Evolutionary conservation across 257 asterid genomes (phyloP).

Genomic region (Capsicum rhomboideum): DNA sequence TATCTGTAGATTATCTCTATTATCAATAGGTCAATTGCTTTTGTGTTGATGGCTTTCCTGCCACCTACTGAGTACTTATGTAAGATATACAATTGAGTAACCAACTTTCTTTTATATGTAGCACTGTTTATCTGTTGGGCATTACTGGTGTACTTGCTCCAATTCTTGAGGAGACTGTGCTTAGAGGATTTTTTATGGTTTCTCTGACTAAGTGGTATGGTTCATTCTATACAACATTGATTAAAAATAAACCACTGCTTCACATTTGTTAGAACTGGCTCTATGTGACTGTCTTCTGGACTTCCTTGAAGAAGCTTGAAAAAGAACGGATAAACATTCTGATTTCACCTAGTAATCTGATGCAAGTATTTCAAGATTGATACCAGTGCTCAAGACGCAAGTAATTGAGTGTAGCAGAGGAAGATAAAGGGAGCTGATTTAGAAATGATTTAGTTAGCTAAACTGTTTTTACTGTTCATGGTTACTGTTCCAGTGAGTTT

Average conservation of each 20-base stretch:
- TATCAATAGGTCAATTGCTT: not conserved
- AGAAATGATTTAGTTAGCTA: too few relatives aligned
- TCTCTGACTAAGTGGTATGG: slow-evolving; percentile 82
- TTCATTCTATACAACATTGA: not conserved
- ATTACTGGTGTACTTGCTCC: slow-evolving; percentile 96
- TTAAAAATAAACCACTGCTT: not conserved
- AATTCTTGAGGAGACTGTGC: slow-evolving; percentile 88
- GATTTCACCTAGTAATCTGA: too few relatives aligned
- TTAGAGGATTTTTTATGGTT: slow-evolving; percentile 94
- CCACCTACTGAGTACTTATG: not conserved
- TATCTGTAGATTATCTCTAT: not conserved
- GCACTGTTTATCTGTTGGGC: slow-evolving; percentile 90
- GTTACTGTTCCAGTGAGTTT: too few relatives aligned
- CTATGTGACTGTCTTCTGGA: too few relatives aligned
- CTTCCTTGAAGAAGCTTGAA: too few relatives aligned
- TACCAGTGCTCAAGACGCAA: too few relatives aligned
- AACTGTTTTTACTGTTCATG: too few relatives aligned
- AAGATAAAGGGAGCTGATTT: too few relatives aligned
- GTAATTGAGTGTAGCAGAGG: too few relatives aligned
- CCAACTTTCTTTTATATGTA: slow-evolving; percentile 22
- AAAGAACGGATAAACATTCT: too few relatives aligned
- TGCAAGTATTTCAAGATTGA: too few relatives aligned
- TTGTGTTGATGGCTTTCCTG: not conserved
- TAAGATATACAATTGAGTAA: not conserved
- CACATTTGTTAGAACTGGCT: not conserved